Base-by-base conservation (phyloP, 1,284 basidiomycete species). In the Termitomyces sp. region DNA sequence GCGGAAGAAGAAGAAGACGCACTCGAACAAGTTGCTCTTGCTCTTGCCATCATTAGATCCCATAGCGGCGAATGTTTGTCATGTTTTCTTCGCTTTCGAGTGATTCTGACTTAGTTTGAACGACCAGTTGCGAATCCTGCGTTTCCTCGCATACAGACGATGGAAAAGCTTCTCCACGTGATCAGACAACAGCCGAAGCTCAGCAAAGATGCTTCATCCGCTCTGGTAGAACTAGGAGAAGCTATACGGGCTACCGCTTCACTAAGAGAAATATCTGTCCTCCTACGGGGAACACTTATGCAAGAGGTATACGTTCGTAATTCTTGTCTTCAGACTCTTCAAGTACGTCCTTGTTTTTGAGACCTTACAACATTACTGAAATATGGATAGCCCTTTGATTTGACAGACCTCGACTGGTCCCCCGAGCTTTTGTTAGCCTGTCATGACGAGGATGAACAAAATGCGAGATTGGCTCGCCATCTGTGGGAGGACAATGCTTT, bases 401-500 rank as follows among this genome's bases (percentile, higher is more conserved):
- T 99, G 42, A 99, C 95, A 0, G 95, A 98, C 51, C 70, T 94
- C 41, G 94, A 96, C 58, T 99, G 94, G 88, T 92, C 89, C 5
- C 81, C 90, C 1, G 86, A 92, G 67, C 72, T 99, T 0, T 94
- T 92, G 86, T 81, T 98, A 38, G 90, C 91, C 2, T 88, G 83
- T 58, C 93, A 98, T 64, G 97, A 99, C 60, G 82, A 83, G 5
- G 96, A 99, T 67, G 92, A 94, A 62, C 92, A 96, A 65, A 98
- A 97, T 61, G 86, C 87, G 0, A 79, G 88, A 43, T 74, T 98
- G 39, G 95, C 95, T 7, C 75, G 77, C 28, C 85, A 88, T 63
- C 70, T 94, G 10, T 99, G 95, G 96, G 94, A 97, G 56, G 97
- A 99, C 64, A 99, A 99, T 63, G 95, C 92, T 10, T 72, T 99